Evolutionary conservation across 331 rosid species (phyloP), one percentile per base, ranked within the genome.

Genomic region (Acacia pycnantha): DNA sequence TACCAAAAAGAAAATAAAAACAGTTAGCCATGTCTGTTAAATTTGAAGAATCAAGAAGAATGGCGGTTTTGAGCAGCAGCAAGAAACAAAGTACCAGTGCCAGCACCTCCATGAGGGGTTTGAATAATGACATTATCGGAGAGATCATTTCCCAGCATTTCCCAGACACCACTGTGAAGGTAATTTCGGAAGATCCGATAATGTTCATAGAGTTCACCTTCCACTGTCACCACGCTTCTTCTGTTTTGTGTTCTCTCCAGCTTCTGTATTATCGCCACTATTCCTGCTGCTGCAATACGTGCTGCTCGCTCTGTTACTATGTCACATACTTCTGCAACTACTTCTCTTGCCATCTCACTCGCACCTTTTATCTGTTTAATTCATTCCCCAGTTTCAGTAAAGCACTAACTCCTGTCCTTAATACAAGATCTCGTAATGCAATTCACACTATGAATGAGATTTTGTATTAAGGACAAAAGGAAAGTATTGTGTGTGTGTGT

Each of bases 191-290:
- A 91, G 47, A 90, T 88, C 0, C 90, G 67, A 26, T 90, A 91
- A 24, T 93, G 92, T 81, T 91, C 93, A 29, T 91, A 93, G 70
- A 91, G 89, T 31, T 87, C 94, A 13, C 97, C 93, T 88, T 93
- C 97, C 53, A 93, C 87, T 0, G 87, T 88, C 2, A 93, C 91
- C 59, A 86, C 85, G 19, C 89, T 91, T 82, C 79, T 91, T 79
- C 82, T 88, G 40, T 51, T 83, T 29, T 88, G 87, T 14, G 87
- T 85, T 82, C 91, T 93, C 2, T 82, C 91, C 1, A 88, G 89
- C 81, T 91, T 93, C 87, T 90, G 88, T 0, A 90, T 69, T 65
- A 89, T 93, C 26, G 88, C 93, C 64, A 88, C 86, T 21, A 93
- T 91, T 71, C 94, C 95, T 9, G 97, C 94, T 58, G 90, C 94